Evolutionary conservation across 108 stramenopile genomes (phyloP).

Genomic region (Cyclotella sp.): DNA sequence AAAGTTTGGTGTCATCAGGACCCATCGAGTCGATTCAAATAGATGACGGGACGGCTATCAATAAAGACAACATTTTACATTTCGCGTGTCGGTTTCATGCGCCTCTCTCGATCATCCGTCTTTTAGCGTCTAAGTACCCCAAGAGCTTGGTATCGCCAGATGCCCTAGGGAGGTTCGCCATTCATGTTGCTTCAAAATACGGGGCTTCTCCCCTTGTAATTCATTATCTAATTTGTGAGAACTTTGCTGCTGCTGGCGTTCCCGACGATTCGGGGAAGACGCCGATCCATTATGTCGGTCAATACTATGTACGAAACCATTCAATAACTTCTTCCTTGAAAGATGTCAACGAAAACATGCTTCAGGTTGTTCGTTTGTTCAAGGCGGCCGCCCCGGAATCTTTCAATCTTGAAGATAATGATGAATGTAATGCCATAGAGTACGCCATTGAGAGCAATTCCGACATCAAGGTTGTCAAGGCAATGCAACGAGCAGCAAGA

Average conservation of each 20-base stretch:
- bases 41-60: slow-evolving; percentile 26
- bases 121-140: slow-evolving; percentile 31
- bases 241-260: slow-evolving; percentile 41
- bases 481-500: slow-evolving; percentile 50
- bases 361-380: slow-evolving; percentile 40
- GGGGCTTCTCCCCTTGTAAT: slow-evolving; percentile 47
- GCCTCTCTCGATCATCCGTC: slow-evolving; percentile 26
- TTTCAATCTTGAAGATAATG: slow-evolving; percentile 51
- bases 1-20: slow-evolving; percentile 8
- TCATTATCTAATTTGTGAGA: slow-evolving; percentile 29
- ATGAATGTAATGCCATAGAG: slow-evolving; percentile 51
- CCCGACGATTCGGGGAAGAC: slow-evolving; percentile 49
- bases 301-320: slow-evolving; percentile 39
- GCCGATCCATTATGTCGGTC: slow-evolving; percentile 54
- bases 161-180: slow-evolving; percentile 36
- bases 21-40: slow-evolving; percentile 32
- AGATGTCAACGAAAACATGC: slow-evolving; percentile 31
- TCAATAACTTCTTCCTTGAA: background rate
- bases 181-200: slow-evolving; percentile 51
- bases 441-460: slow-evolving; percentile 42
- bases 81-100: slow-evolving; percentile 37
- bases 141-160: slow-evolving; percentile 35
- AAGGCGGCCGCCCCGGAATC: slow-evolving; percentile 31
- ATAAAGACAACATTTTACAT: slow-evolving; percentile 36
- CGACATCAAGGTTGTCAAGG: slow-evolving; percentile 48